A percentile compares a stretch with the other conserved stretches of the same genome.
These are phyloP conservation scores for Smallanthus sonchifolius DNA, from an alignment of 129 eudicot genomes.

Conservation along the genomic window DNA sequence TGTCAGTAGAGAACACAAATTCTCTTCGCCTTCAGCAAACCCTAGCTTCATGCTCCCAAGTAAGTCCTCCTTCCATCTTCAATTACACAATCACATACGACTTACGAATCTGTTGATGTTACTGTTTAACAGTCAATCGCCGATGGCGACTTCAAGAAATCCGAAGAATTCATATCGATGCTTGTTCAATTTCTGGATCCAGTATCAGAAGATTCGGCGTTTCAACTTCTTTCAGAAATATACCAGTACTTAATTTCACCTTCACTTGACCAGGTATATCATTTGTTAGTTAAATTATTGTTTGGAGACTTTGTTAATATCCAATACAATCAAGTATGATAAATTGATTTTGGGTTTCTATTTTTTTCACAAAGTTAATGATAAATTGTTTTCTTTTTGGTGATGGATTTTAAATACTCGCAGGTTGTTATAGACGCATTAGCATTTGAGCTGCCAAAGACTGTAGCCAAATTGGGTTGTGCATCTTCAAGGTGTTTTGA, in stretches of 20 bases:
- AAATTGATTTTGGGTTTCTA: not conserved
- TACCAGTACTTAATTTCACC: conserved; percentile 39
- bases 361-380: not conserved
- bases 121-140: conserved; percentile 44
- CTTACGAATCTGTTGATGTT: not conserved
- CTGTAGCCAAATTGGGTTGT: conserved; percentile 59
- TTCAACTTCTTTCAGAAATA: conserved; percentile 43
- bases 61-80: conserved; percentile 16
- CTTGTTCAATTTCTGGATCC: conserved; percentile 50
- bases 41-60: conserved; percentile 63
- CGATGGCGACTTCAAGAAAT: conserved; percentile 45
- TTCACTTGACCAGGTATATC: conserved; percentile 55
- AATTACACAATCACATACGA: not conserved
- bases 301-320: not conserved
- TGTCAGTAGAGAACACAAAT: conserved; percentile 19
- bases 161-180: conserved; percentile 39
- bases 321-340: not conserved
- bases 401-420: conserved; percentile 3
- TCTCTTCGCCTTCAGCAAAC: conserved; percentile 47
- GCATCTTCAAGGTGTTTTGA: conserved; percentile 58
- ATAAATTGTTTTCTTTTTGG: not conserved
- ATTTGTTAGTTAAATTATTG: not conserved
- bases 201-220: conserved; percentile 29
- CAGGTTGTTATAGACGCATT: conserved; percentile 75
- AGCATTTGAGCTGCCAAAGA: conserved; percentile 78